Conservation (phyloP, 345 rosid genomes). For the Salix koriyanagi region DNA sequence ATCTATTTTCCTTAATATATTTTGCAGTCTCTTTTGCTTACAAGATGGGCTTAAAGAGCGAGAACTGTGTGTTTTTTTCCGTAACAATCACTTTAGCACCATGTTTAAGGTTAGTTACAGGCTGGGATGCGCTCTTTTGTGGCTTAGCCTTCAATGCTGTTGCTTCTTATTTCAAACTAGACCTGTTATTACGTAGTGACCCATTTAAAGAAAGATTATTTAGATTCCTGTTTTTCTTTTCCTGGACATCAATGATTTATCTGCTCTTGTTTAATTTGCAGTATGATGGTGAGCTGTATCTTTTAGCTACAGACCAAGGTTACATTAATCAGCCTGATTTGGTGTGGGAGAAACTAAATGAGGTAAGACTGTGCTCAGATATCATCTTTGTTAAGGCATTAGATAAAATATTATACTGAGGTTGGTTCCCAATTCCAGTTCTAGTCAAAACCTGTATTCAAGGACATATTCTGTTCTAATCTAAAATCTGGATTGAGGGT, state of each 20-base stretch:
- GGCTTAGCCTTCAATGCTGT: background rate
- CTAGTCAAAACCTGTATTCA: background rate
- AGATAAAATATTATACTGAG: background rate
- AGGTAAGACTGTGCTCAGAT: conserved; percentile 47
- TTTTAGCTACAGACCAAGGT: conserved; percentile 97
- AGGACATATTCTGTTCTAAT: background rate
- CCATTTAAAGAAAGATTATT: conserved; percentile 1
- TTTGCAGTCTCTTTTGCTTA: conserved; percentile 77
- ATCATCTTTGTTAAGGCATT: conserved; percentile 1
- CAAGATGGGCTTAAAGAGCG: conserved; percentile 93
- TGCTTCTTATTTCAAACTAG: background rate
- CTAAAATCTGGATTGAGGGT: background rate
- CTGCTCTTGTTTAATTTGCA: conserved; percentile 34
- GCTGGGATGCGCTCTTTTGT: conserved; percentile 5
- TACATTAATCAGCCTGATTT: conserved; percentile 85
- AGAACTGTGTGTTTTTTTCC: conserved; percentile 92
- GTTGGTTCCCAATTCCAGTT: background rate
- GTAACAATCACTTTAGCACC: conserved; percentile 97
- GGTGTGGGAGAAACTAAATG: conserved; percentile 97
- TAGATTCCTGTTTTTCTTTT: background rate
- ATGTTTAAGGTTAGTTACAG: conserved; percentile 84
- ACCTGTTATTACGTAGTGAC: background rate
- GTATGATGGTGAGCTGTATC: conserved; percentile 94
- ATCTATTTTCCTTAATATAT: background rate
- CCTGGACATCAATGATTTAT: background rate